Evolutionary conservation across 1,139 yeast genomes (phyloP).

Genomic region (Magnusiomyces tetraspermus): DNA sequence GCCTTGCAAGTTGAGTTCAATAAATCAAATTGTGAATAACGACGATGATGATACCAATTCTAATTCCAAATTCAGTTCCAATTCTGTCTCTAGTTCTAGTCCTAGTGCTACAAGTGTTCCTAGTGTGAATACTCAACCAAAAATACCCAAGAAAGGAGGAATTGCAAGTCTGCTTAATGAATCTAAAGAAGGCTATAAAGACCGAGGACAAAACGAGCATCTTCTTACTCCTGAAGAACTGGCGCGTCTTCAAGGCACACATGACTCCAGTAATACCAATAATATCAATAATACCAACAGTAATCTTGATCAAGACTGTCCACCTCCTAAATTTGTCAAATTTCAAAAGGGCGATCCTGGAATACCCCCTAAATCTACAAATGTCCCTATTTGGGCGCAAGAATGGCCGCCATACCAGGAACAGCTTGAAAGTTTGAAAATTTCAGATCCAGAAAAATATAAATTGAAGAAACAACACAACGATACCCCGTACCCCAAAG

Average conservation of each 20-base stretch:
- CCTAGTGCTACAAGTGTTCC: no score
- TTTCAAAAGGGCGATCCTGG: not conserved
- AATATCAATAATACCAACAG: not conserved
- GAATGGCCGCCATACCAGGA: not conserved
- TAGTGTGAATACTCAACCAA: no score
- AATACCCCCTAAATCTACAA: not conserved
- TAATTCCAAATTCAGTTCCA: no score
- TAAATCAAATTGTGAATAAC: no score
- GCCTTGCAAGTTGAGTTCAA: no score
- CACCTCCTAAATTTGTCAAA: not conserved
- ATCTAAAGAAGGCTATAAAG: not conserved
- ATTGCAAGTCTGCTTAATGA: not conserved
- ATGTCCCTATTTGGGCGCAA: not conserved
- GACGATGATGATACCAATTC: no score
- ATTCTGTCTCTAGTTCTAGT: no score
- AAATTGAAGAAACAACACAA: not conserved
- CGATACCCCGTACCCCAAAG: not conserved
- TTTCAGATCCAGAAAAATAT: not conserved
- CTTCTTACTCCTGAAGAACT: not conserved
- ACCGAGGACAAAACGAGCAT: not conserved
- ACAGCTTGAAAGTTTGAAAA: not conserved
- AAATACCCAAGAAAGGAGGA: not conserved
- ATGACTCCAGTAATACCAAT: not conserved
- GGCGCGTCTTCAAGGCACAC: not conserved
- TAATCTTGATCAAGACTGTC: not conserved